A percentile compares a stretch with the other conserved stretches of the same genome.
Evolutionary conservation across 1,284 basidiomycete genomes (phyloP).

Genomic region (Rhizoctonia solani): DNA sequence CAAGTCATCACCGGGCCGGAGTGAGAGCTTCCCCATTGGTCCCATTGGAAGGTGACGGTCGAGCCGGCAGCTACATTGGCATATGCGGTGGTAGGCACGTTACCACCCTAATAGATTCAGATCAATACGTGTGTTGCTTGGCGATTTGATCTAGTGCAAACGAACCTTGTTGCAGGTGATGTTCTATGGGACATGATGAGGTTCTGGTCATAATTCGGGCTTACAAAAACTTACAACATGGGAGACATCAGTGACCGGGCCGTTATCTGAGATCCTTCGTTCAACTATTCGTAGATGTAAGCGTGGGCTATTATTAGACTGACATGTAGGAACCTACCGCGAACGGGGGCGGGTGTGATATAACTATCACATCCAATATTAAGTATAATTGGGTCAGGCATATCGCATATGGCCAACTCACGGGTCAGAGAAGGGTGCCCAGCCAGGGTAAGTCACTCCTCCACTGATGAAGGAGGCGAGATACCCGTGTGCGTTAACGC

Average conservation of each 20-base stretch:
- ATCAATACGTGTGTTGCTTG: no score
- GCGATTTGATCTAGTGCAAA: neutral
- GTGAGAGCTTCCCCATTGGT: conserved; percentile 31
- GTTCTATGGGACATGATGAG: neutral
- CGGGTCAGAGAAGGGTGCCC: conserved; percentile 31
- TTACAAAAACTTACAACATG: neutral
- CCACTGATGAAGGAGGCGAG: conserved; percentile 19
- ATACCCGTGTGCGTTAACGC: conserved; percentile 19
- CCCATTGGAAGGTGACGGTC: conserved; percentile 28
- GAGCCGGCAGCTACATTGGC: conserved; percentile 1
- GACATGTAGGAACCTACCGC: neutral
- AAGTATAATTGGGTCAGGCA: neutral
- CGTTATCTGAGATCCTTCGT: conserved; percentile 13
- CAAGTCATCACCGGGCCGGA: conserved; percentile 29
- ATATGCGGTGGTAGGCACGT: neutral
- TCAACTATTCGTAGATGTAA: conserved; percentile 7
- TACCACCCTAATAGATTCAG: neutral
- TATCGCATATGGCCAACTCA: neutral
- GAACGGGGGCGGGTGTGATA: neutral
- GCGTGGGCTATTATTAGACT: no score
- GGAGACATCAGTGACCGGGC: conserved; percentile 18
- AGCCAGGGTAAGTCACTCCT: conserved; percentile 24
- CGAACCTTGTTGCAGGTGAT: conserved; percentile 31
- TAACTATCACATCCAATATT: conserved; percentile 2
- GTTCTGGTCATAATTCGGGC: neutral